Conservation (phyloP, 345 rosid genomes). For the Gynandropsis gynandra region DNA sequence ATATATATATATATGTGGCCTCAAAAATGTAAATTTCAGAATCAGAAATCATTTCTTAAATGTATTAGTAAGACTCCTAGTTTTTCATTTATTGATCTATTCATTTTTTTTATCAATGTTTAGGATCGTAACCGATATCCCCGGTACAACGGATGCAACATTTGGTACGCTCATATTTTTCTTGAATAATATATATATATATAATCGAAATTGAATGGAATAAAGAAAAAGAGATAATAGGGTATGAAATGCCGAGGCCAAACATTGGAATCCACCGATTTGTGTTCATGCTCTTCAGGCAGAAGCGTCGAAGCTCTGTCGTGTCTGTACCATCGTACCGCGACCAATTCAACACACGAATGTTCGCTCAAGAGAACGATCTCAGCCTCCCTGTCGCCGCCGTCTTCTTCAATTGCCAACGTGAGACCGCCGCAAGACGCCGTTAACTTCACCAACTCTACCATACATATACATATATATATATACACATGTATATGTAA, state of each 20-base stretch:
- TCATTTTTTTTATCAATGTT: slow-evolving; percentile 5
- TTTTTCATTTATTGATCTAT: slow-evolving; percentile 1
- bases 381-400: slow-evolving; percentile 83
- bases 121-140: slow-evolving; percentile 97
- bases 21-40: too few species aligned
- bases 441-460: slow-evolving; percentile 43
- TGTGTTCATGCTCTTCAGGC: slow-evolving; percentile 76
- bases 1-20: background rate
- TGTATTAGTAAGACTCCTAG: too few species aligned
- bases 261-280: slow-evolving; percentile 94
- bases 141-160: slow-evolving; percentile 88
- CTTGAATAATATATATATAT: slow-evolving; percentile 1
- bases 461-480: too few species aligned
- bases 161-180: slow-evolving; percentile 49
- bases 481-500: too few species aligned
- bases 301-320: slow-evolving; percentile 51
- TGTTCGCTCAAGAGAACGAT: slow-evolving; percentile 67
- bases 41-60: too few species aligned
- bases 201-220: background rate
- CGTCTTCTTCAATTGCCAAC: slow-evolving; percentile 82
- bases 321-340: slow-evolving; percentile 44
- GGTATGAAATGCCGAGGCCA: slow-evolving; percentile 89
- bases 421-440: slow-evolving; percentile 95
- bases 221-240: slow-evolving; percentile 38
- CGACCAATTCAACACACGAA: slow-evolving; percentile 61